phyloP scores from a whole-genome alignment of 108 stramenopile species.

The Nitzschia inconspicua region DNA sequence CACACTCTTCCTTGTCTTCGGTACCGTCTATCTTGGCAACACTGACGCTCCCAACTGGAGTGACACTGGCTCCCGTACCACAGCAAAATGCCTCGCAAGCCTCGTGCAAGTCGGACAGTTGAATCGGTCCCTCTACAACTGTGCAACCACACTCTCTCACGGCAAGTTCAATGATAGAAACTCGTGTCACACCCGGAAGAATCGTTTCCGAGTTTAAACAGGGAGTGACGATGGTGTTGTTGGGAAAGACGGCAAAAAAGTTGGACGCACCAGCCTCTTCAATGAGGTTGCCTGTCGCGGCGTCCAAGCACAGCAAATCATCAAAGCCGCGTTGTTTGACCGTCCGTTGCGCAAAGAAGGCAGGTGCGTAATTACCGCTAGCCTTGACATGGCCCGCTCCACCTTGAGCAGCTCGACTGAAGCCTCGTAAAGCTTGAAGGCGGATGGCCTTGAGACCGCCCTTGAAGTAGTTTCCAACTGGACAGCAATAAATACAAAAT shows the following conservation, averaged over 20 bases:
- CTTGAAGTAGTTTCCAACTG: constrained; percentile 67
- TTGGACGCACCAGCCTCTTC: constrained; percentile 44
- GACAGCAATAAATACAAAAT: constrained; percentile 38
- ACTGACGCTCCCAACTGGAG: constrained; percentile 30
- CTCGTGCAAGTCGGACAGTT: constrained; percentile 46
- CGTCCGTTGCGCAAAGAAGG: constrained; percentile 49
- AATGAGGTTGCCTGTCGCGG: constrained; percentile 21
- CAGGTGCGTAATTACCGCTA: constrained; percentile 64
- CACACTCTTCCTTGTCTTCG: constrained; percentile 5
- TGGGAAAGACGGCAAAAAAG: constrained; percentile 35
- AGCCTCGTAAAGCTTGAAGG: constrained; percentile 47
- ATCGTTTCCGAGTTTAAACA: constrained; percentile 53
- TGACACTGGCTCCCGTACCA: constrained; percentile 37
- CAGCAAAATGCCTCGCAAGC: constrained; percentile 59
- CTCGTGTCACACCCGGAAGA: constrained; percentile 66
- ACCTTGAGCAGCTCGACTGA: constrained; percentile 55
- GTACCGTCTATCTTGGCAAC: constrained; percentile 11
- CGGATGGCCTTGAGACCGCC: constrained; percentile 49
- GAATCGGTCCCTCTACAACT: constrained; percentile 51
- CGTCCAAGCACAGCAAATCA: constrained; percentile 52
- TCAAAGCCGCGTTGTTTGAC: constrained; percentile 58
- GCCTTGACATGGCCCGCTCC: constrained; percentile 62
- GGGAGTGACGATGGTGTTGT: constrained; percentile 62
- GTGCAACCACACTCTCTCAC: constrained; percentile 24
- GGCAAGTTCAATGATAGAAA: constrained; percentile 43